Evolutionary conservation across 1,139 yeast species (phyloP).

Genomic region (Geotrichum macrosporum): DNA sequence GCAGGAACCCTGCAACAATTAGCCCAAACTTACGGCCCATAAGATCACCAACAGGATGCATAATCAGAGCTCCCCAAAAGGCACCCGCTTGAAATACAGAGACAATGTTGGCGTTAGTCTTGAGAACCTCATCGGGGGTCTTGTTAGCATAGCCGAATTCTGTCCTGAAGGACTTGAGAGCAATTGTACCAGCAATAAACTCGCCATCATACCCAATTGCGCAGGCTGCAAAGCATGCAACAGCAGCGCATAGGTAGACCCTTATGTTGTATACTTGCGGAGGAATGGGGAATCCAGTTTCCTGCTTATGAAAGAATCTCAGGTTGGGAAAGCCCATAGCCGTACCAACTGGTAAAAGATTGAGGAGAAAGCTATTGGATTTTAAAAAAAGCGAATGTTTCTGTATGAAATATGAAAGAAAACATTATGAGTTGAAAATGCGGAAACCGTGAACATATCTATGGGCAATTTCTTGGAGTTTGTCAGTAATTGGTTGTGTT

Average conservation of each 20-base stretch:
- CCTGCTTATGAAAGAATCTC: slow-evolving; percentile 2
- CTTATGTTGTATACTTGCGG: slow-evolving; percentile 33
- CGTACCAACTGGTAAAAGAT: too few relatives aligned
- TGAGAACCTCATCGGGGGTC: slow-evolving; percentile 28
- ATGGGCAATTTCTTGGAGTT: too few relatives aligned
- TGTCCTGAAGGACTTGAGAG: slow-evolving; percentile 38
- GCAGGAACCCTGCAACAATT: slow-evolving; percentile 40
- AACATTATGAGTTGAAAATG: too few relatives aligned
- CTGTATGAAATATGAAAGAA: too few relatives aligned
- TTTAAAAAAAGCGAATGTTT: too few relatives aligned
- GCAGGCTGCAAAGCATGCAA: slow-evolving; percentile 30
- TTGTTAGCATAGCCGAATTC: slow-evolving; percentile 39
- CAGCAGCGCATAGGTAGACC: slow-evolving; percentile 29
- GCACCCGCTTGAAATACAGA: slow-evolving; percentile 49
- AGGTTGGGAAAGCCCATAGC: too few relatives aligned
- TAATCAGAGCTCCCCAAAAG: slow-evolving; percentile 46
- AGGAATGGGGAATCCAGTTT: slow-evolving; percentile 22
- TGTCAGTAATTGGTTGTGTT: too few relatives aligned
- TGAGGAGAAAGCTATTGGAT: too few relatives aligned
- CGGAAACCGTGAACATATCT: too few relatives aligned
- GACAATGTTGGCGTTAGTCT: slow-evolving; percentile 40
- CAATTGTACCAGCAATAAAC: slow-evolving; percentile 46
- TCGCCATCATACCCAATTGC: slow-evolving; percentile 45
- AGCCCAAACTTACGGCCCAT: slow-evolving; percentile 43
- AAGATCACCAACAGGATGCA: slow-evolving; percentile 43